Percentiles rank a stretch among this genome's conserved stretches.
These are phyloP conservation scores for Gyromitra esculenta DNA, from an alignment of 2,329 filamentous ascomycete genomes.

Conservation along the genomic window DNA sequence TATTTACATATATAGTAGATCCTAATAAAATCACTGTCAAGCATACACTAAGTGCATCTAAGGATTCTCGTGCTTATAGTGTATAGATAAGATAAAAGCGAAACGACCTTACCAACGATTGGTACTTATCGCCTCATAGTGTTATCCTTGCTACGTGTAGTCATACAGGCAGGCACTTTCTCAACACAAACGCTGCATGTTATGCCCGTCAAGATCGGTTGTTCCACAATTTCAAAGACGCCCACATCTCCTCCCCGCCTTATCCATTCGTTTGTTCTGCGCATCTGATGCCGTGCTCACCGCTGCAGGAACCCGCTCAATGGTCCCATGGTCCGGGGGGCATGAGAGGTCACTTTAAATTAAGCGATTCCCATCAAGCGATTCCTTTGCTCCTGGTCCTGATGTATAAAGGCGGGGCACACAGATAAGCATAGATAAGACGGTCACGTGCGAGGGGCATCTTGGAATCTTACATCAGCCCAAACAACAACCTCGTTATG, in stretches of 20 bases:
- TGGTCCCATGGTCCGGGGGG: too few relatives aligned
- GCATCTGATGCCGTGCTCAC: background rate
- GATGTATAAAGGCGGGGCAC: background rate
- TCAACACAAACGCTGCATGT: background rate
- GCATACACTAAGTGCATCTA: too few relatives aligned
- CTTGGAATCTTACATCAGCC: constrained; percentile 21
- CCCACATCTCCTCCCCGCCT: background rate
- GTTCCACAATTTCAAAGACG: background rate
- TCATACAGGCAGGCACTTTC: background rate
- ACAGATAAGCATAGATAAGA: constrained; percentile 28
- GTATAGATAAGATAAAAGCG: too few relatives aligned
- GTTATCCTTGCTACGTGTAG: too few relatives aligned
- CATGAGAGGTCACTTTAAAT: background rate
- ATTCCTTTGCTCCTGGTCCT: background rate
- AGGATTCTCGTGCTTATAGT: too few relatives aligned
- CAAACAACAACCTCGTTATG: background rate
- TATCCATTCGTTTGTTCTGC: background rate
- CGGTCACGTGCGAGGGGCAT: constrained; percentile 37
- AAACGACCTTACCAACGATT: too few relatives aligned
- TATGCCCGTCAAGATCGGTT: background rate
- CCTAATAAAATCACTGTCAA: too few relatives aligned
- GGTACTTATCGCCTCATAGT: too few relatives aligned
- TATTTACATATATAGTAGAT: too few relatives aligned
- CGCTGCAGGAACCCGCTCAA: background rate
- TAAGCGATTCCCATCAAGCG: background rate